A percentile compares a stretch with the other conserved stretches of the same genome.
Conservation (phyloP, 306 rosid genomes). For the Corylus heterophylla region DNA sequence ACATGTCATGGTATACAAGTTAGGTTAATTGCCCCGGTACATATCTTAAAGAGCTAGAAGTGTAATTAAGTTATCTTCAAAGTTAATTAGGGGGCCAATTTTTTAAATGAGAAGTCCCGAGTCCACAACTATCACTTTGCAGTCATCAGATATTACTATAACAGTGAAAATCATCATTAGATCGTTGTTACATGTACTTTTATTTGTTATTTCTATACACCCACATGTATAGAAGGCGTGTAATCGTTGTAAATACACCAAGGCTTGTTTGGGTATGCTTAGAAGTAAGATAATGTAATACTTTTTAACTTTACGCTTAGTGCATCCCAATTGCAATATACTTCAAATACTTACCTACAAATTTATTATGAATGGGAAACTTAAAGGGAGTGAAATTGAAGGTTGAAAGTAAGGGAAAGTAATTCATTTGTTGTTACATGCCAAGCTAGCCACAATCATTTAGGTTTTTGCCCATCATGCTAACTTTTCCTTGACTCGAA, state of each 20-base stretch:
- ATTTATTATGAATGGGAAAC: slow-evolving; percentile 15
- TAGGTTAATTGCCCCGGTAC: neutral
- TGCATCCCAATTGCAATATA: neutral
- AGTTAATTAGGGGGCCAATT: no score
- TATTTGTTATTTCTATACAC: neutral
- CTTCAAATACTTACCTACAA: neutral
- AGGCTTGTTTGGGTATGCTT: slow-evolving; percentile 33
- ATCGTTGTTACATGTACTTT: no score
- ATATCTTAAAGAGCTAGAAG: neutral
- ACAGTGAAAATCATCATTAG: no score
- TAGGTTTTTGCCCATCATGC: neutral
- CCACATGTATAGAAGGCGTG: slow-evolving; percentile 16
- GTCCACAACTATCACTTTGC: no score
- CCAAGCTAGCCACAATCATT: neutral
- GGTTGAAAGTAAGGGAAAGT: slow-evolving; percentile 8
- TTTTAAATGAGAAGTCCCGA: no score
- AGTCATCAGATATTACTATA: no score
- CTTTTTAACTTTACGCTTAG: slow-evolving; percentile 32
- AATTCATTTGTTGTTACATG: neutral
- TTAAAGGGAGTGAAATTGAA: neutral
- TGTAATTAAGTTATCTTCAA: no score
- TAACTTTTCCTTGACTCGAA: no score
- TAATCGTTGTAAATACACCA: slow-evolving; percentile 38
- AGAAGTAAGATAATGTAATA: slow-evolving; percentile 32
- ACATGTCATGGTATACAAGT: neutral